phyloP scores from a whole-genome alignment of 1,139 yeast genomes.

The Komagataea norvegica region DNA sequence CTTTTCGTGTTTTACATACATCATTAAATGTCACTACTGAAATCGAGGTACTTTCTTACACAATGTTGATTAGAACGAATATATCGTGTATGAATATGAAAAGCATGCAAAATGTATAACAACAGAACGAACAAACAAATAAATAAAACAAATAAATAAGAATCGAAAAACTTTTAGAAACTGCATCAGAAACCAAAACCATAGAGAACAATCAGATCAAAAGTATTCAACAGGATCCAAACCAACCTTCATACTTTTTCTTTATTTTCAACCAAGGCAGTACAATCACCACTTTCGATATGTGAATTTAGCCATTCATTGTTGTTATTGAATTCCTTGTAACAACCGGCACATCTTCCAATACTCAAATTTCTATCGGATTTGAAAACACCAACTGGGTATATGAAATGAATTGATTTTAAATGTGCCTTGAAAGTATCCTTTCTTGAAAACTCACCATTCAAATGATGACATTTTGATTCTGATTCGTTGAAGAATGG shows the following conservation, averaged over 20 bases:
- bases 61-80: too few relatives aligned
- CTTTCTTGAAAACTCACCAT: slow-evolving; percentile 85
- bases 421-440: slow-evolving; percentile 89
- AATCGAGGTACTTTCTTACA: too few relatives aligned
- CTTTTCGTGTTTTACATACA: slow-evolving; percentile 1
- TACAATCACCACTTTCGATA: slow-evolving; percentile 68
- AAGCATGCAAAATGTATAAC: too few relatives aligned
- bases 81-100: too few relatives aligned
- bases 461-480: slow-evolving; percentile 71
- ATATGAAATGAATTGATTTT: slow-evolving; percentile 78
- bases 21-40: too few relatives aligned
- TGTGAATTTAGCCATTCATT: slow-evolving; percentile 81
- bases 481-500: slow-evolving; percentile 57
- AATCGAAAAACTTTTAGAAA: too few relatives aligned
- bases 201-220: too few relatives aligned
- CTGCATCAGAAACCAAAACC: too few relatives aligned
- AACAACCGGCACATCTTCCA: slow-evolving; percentile 81
- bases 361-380: slow-evolving; percentile 54
- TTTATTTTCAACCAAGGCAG: slow-evolving; percentile 32
- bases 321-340: slow-evolving; percentile 60
- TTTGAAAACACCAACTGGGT: slow-evolving; percentile 75
- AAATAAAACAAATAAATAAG: too few relatives aligned
- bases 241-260: background rate
- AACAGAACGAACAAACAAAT: too few relatives aligned
- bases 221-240: too few relatives aligned